Evolutionary conservation across 176 grass and related monocot genomes (phyloP).

Genomic region (Melocanna baccifera): DNA sequence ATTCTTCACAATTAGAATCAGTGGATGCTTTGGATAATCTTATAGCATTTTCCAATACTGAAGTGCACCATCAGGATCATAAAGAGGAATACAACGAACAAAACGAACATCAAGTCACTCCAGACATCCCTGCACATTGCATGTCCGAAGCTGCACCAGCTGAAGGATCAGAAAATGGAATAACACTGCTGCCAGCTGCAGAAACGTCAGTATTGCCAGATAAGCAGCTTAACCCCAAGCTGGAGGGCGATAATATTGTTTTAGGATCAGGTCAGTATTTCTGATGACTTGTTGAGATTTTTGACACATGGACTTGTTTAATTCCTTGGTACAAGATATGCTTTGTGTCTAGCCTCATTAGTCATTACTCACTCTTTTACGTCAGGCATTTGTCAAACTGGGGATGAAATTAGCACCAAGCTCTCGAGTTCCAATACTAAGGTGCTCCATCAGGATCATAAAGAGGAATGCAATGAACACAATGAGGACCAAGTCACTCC

Average conservation of each 20-base stretch:
- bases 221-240: neutral
- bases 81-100: neutral
- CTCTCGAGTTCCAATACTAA: neutral
- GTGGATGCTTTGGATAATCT: neutral
- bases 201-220: neutral
- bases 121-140: neutral
- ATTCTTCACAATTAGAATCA: slow-evolving; percentile 10
- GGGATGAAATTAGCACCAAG: neutral
- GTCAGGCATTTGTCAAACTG: slow-evolving; percentile 15
- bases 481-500: neutral
- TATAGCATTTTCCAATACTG: neutral
- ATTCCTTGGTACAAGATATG: neutral
- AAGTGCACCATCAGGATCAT: neutral
- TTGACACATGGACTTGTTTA: neutral
- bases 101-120: neutral
- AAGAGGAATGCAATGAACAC: neutral
- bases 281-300: neutral
- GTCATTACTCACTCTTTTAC: neutral
- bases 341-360: neutral
- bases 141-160: neutral
- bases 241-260: neutral
- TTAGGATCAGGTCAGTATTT: neutral
- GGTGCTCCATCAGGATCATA: neutral
- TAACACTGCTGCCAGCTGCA: neutral
- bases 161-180: slow-evolving; percentile 1